Conservation (phyloP, 148 eudicot genomes). For the Rhododendron kiyosumense region DNA sequence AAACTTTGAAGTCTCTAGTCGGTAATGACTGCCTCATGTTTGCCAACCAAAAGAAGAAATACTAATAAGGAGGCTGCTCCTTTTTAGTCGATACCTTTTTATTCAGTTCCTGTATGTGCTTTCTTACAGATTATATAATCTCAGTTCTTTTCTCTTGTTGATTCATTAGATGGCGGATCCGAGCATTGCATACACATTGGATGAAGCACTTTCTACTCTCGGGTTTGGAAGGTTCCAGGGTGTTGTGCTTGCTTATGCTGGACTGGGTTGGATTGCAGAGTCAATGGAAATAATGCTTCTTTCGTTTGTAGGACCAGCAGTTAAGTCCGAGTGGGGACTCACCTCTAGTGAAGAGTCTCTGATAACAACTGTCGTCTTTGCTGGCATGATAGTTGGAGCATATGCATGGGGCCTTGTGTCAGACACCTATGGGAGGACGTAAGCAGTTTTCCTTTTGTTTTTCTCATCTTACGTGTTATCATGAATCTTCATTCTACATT, state of each 20-base stretch:
- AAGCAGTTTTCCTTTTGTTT: neutral
- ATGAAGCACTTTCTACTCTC: slow-evolving; percentile 26
- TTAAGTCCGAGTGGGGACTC: slow-evolving; percentile 32
- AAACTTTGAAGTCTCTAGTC: neutral
- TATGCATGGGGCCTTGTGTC: slow-evolving; percentile 35
- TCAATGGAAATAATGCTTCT: slow-evolving; percentile 43
- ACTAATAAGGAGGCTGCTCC: neutral
- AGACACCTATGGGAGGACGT: slow-evolving; percentile 42
- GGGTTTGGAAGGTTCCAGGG: slow-evolving; percentile 38
- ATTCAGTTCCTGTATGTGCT: neutral
- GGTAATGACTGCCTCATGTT: neutral
- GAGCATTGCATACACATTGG: slow-evolving; percentile 14
- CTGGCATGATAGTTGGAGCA: slow-evolving; percentile 44
- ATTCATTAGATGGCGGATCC: slow-evolving; percentile 19
- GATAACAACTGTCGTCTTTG: slow-evolving; percentile 31
- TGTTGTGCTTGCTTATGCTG: slow-evolving; percentile 35
- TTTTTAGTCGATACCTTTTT: neutral
- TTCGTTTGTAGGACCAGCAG: slow-evolving; percentile 37
- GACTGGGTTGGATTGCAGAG: slow-evolving; percentile 41
- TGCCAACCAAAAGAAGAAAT: neutral
- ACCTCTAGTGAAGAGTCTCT: slow-evolving; percentile 36
- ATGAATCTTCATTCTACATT: neutral
- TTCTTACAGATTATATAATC: neutral
- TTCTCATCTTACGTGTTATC: neutral
- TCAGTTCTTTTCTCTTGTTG: neutral